Base-by-base conservation (phyloP, 768 basidiomycete genomes). In the Pluteus cervinus region DNA sequence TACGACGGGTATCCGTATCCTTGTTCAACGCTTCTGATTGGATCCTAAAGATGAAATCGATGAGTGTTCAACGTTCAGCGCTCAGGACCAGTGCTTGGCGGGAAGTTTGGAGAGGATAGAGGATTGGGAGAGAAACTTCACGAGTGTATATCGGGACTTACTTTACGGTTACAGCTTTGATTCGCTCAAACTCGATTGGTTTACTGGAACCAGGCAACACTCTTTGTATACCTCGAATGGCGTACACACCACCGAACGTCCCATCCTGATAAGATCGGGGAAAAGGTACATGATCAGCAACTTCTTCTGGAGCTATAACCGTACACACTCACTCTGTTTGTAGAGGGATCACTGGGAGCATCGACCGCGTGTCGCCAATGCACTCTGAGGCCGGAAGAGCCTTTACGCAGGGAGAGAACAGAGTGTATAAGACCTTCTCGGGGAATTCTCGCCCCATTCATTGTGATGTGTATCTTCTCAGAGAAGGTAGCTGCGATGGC, bases 141-240 rank as follows among this genome's bases (percentile, higher is more conserved):
- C n/a, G n/a, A n/a, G n/a, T n/a, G n/a, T n/a, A n/a, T n/a, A n/a
- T n/a, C n/a, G n/a, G n/a, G n/a, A 55, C 70, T 49, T 39, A 77
- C 75, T 56, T 63, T 16, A 73, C 75, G 28, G 62, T 65, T 10
- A 76, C 69, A 14, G 63, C 63, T 43, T 77, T 77, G 45, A 69
- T 70, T 41, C 75, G 63, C 43, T 67, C 66, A 43, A 65, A 68
- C 18, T 65, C 60, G 10, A 58, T 54, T 17, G 57, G 53, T 9
- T 48, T 42, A 7, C 49, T 38, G 24, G 56, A 54, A 20, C 60
- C 66, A 11, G 66, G 56, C 25, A 63, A 18, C 20, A 42, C 47
- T 48, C 63, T 66, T 31, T 57, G 61, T 18, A 76, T 61, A n/a
- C 73, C 73, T 30, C 62, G 61, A 43, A 76, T 72, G 33, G 67